Conservation (phyloP, 805 yeast species). For the Ogataea minuta region DNA sequence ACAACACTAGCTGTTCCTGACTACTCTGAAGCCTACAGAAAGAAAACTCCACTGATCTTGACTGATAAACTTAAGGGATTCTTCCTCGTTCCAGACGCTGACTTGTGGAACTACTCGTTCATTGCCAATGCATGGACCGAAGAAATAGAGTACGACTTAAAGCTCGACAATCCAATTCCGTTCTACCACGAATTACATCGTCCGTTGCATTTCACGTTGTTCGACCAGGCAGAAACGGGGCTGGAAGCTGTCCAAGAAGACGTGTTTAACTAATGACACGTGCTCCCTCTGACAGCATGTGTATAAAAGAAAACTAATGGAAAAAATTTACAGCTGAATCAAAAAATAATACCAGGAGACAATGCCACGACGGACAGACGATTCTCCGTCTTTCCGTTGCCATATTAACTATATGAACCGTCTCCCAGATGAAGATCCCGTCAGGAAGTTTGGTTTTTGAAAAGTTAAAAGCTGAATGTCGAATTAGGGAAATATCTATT, state of each 20-base stretch:
- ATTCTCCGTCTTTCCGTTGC: constrained; percentile 60
- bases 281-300: constrained; percentile 5
- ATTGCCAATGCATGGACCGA: constrained; percentile 81
- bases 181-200: constrained; percentile 87
- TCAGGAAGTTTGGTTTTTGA: constrained; percentile 61
- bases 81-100: constrained; percentile 80
- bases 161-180: constrained; percentile 74
- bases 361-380: constrained; percentile 70
- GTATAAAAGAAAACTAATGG: constrained; percentile 5
- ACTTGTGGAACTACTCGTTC: constrained; percentile 88
- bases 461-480: constrained; percentile 61
- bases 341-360: constrained; percentile 56
- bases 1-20: constrained; percentile 69
- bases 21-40: constrained; percentile 57
- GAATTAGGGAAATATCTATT: constrained; percentile 35
- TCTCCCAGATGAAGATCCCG: constrained; percentile 56
- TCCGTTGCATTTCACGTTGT: constrained; percentile 79
- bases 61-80: constrained; percentile 78
- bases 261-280: constrained; percentile 45
- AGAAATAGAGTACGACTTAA: constrained; percentile 57
- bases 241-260: constrained; percentile 69
- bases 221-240: constrained; percentile 53
- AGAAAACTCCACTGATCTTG: constrained; percentile 63
- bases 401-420: constrained; percentile 41
- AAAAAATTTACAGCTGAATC: constrained; percentile 38